A percentile compares a stretch with the other conserved stretches of the same genome.
These are phyloP conservation scores for Luffa aegyptiaca DNA, from an alignment of 306 rosid genomes.

Conservation along the genomic window DNA sequence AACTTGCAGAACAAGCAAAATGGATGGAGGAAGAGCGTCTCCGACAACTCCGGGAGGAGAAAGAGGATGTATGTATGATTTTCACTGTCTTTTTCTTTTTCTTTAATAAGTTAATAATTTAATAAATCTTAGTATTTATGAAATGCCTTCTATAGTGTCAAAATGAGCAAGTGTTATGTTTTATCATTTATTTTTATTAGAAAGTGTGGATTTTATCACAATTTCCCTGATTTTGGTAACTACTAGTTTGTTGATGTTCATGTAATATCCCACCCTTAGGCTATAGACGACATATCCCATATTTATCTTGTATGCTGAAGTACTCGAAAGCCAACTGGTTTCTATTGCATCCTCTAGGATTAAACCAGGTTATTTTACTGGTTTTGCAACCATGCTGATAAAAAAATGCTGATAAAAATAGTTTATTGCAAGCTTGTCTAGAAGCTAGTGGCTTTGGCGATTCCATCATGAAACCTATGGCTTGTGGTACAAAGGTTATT, in stretches of 20 bases:
- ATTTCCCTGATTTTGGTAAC: background rate
- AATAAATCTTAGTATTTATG: background rate
- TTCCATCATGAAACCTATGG: too few relatives aligned
- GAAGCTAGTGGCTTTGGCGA: background rate
- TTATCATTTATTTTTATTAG: background rate
- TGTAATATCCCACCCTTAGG: background rate
- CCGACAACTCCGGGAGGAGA: slow-evolving; percentile 58
- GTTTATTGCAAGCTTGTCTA: background rate
- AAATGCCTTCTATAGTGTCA: background rate
- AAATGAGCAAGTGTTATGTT: background rate
- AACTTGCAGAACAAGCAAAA: slow-evolving; percentile 68
- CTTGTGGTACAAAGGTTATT: too few relatives aligned
- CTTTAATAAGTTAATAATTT: background rate
- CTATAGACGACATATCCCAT: background rate
- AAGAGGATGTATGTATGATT: slow-evolving; percentile 59
- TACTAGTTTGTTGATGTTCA: background rate
- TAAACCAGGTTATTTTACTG: background rate
- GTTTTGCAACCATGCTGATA: background rate
- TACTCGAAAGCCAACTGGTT: background rate
- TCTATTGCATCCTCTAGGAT: background rate
- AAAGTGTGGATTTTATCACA: background rate
- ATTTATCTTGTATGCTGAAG: background rate
- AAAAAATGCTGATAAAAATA: background rate
- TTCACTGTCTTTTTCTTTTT: background rate
- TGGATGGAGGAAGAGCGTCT: slow-evolving; percentile 74